These are phyloP conservation scores for Venturia asperata DNA, from an alignment of 2,329 filamentous ascomycete species.

Conservation along the genomic window DNA sequence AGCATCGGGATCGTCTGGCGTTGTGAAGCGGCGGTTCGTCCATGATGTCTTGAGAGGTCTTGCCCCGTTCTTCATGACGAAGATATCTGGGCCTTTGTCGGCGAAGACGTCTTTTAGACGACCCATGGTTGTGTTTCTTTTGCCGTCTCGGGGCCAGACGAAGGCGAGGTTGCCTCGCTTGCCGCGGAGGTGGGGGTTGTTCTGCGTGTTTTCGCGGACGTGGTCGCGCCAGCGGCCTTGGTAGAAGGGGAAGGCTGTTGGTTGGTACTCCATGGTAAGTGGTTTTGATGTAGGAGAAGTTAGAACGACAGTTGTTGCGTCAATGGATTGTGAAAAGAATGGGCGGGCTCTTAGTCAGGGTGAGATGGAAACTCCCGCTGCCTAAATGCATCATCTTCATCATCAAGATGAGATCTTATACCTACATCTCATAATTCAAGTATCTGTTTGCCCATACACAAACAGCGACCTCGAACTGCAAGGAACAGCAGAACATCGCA, in stretches of 20 bases:
- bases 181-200: conserved; percentile 19
- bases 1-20: conserved; percentile 23
- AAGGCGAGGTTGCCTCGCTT: conserved; percentile 36
- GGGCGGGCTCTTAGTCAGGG: not conserved
- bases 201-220: conserved; percentile 7
- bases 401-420: conserved; percentile 7
- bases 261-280: not conserved
- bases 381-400: not conserved
- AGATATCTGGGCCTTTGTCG: conserved; percentile 40
- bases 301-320: no score
- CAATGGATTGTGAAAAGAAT: not conserved
- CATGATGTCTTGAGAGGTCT: conserved; percentile 25
- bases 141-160: conserved; percentile 41
- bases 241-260: conserved; percentile 14
- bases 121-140: conserved; percentile 30
- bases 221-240: conserved; percentile 11
- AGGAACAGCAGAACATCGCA: not conserved
- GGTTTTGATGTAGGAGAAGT: not conserved
- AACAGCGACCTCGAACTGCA: not conserved
- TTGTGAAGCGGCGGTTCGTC: conserved; percentile 13
- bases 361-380: not conserved
- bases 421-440: not conserved
- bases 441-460: not conserved
- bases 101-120: conserved; percentile 38
- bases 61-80: conserved; percentile 35